These are phyloP conservation scores for Rhodomyrtus psidioides DNA, from an alignment of 441 rosid genomes.

Conservation along the genomic window DNA sequence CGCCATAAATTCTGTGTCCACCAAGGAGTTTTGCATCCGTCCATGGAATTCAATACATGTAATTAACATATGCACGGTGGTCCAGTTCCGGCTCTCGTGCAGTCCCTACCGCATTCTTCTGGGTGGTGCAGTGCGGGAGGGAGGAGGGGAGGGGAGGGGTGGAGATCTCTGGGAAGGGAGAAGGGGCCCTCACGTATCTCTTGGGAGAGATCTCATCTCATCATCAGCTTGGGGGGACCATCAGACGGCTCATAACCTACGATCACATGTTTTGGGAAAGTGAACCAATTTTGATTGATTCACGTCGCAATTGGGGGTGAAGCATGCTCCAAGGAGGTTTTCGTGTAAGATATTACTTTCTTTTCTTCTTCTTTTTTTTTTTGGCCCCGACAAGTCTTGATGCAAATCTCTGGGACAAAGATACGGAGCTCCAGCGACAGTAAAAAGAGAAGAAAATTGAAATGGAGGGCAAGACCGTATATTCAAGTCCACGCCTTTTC, in stretches of 20 bases:
- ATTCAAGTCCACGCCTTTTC: neutral
- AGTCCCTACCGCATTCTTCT: neutral
- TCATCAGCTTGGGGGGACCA: neutral
- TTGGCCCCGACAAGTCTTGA: neutral
- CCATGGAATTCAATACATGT: neutral
- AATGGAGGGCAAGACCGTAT: neutral
- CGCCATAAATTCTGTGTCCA: neutral
- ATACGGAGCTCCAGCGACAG: neutral
- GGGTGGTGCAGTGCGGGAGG: neutral
- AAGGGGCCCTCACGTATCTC: neutral
- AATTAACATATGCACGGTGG: neutral
- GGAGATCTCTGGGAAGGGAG: neutral
- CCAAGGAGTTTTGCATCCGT: neutral
- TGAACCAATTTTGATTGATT: neutral
- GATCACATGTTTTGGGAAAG: neutral
- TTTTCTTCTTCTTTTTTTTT: neutral
- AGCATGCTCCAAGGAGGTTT: neutral
- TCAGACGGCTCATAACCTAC: constrained; percentile 1
- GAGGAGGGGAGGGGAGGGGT: neutral
- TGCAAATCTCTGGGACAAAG: neutral
- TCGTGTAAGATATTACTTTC: neutral
- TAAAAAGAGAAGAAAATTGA: neutral
- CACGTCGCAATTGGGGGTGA: neutral
- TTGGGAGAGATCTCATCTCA: neutral
- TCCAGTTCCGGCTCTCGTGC: neutral